Evolutionary conservation across 1,284 basidiomycete genomes (phyloP).

Genomic region (Afroboletus lepidellus): DNA sequence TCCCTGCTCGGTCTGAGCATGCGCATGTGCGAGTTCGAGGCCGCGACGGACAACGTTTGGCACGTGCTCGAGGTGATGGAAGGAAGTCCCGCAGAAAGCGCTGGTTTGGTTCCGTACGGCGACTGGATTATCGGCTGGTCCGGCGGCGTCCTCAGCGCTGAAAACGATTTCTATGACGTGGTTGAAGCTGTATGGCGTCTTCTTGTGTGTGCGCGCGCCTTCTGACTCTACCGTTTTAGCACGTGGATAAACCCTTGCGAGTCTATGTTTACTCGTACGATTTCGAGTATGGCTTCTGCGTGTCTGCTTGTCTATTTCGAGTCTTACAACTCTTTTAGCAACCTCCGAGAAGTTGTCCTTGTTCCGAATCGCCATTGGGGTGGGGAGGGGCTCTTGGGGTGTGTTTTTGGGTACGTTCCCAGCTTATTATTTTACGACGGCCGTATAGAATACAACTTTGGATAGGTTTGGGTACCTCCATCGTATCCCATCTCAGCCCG

Average conservation of each 20-base stretch:
- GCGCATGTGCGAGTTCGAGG: conserved; percentile 86
- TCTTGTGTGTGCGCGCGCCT: conserved; percentile 3
- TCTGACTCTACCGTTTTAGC: conserved; percentile 46
- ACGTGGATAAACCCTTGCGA: conserved; percentile 88
- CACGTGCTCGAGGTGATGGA: conserved; percentile 97
- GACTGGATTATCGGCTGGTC: conserved; percentile 95
- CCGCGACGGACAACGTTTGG: conserved; percentile 92
- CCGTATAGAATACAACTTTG: neutral
- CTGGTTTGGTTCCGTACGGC: conserved; percentile 83
- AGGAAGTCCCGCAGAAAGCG: conserved; percentile 91
- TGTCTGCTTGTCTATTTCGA: neutral
- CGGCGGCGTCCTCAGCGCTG: conserved; percentile 87
- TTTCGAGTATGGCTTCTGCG: conserved; percentile 78
- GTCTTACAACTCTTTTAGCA: conserved; percentile 47
- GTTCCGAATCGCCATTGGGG: conserved; percentile 97
- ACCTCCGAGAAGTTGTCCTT: conserved; percentile 86
- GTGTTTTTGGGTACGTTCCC: conserved; percentile 81
- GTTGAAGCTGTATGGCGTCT: conserved; percentile 77
- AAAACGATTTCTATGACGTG: conserved; percentile 95
- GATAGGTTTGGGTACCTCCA: conserved; percentile 80
- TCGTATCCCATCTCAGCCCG: conserved; percentile 75
- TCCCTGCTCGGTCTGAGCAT: conserved; percentile 91
- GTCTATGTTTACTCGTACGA: conserved; percentile 98
- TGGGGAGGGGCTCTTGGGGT: conserved; percentile 90
- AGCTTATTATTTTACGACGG: conserved; percentile 5